phyloP scores from a whole-genome alignment of 2,329 filamentous ascomycete species.

The Alternaria rosae region DNA sequence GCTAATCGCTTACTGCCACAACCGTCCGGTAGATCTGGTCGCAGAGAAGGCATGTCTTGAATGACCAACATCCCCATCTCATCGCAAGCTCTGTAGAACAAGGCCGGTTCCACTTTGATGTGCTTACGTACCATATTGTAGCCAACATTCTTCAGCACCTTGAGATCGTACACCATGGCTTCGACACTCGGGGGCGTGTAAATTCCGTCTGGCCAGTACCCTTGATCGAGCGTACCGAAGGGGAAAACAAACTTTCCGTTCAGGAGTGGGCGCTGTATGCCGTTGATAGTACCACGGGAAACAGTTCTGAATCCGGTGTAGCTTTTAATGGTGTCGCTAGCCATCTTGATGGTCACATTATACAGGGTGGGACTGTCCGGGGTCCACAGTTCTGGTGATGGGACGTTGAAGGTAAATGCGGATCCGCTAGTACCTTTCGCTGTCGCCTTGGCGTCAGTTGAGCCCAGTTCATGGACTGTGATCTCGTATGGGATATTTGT shows the following conservation, averaged over 20 bases:
- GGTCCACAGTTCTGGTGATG: slow-evolving; percentile 68
- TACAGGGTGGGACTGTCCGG: slow-evolving; percentile 70
- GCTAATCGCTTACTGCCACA: slow-evolving; percentile 25
- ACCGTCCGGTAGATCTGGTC: slow-evolving; percentile 24
- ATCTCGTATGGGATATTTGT: slow-evolving; percentile 51
- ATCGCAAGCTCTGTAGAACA: slow-evolving; percentile 74
- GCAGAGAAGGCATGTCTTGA: slow-evolving; percentile 74
- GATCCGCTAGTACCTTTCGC: slow-evolving; percentile 57
- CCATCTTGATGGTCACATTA: slow-evolving; percentile 65
- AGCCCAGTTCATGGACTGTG: slow-evolving; percentile 45
- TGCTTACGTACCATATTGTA: slow-evolving; percentile 78
- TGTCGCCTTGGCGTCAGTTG: slow-evolving; percentile 53
- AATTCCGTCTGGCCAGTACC: slow-evolving; percentile 75
- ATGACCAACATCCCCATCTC: slow-evolving; percentile 71
- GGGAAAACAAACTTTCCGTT: slow-evolving; percentile 74
- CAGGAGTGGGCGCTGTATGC: slow-evolving; percentile 67
- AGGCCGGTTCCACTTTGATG: slow-evolving; percentile 71
- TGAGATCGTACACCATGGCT: slow-evolving; percentile 72
- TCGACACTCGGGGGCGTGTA: slow-evolving; percentile 70
- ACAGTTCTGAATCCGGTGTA: slow-evolving; percentile 76
- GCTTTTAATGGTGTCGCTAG: slow-evolving; percentile 64
- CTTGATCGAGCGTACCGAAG: slow-evolving; percentile 74
- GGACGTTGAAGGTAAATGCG: slow-evolving; percentile 63
- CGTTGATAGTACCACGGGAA: slow-evolving; percentile 63
- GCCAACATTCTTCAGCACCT: slow-evolving; percentile 69